A percentile compares a stretch with the other conserved stretches of the same genome.
Conservation (phyloP, 2,329 filamentous ascomycete species). For the Colletotrichum chrysophilum region DNA sequence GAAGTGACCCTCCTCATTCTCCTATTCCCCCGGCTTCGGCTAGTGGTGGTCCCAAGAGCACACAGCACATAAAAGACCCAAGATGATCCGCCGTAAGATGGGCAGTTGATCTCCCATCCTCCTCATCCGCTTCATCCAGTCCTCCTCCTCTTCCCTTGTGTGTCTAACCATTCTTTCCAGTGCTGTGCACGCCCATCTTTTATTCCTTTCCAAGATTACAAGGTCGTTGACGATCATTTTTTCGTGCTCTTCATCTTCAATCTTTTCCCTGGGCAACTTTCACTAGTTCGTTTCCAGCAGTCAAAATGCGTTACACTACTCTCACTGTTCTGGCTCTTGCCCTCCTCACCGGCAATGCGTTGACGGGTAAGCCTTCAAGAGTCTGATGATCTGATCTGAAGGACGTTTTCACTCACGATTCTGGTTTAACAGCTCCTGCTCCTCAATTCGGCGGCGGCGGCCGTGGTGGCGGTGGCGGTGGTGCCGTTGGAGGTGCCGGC, state of each 20-base stretch:
- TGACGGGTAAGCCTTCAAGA: background rate
- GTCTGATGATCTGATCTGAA: background rate
- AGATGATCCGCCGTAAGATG: background rate
- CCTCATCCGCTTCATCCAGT: background rate
- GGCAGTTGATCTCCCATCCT: background rate
- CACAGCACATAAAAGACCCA: background rate
- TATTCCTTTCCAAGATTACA: background rate
- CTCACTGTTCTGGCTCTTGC: background rate
- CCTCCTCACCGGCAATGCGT: constrained; percentile 15
- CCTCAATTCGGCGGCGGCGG: background rate
- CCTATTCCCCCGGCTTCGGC: background rate
- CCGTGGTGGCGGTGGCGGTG: background rate
- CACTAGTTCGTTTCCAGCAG: background rate
- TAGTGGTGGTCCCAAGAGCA: background rate
- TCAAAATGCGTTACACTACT: constrained; percentile 7
- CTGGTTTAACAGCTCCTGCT: background rate
- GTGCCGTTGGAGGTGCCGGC: background rate
- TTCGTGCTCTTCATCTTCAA: background rate
- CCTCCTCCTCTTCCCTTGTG: background rate
- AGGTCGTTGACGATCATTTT: background rate
- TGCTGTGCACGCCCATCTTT: background rate
- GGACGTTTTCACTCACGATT: accelerated
- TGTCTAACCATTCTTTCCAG: background rate
- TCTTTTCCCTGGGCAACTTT: background rate
- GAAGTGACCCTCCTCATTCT: background rate